Base-by-base conservation (phyloP, 805 yeast genomes). In the Scheffersomyces spartinae region DNA sequence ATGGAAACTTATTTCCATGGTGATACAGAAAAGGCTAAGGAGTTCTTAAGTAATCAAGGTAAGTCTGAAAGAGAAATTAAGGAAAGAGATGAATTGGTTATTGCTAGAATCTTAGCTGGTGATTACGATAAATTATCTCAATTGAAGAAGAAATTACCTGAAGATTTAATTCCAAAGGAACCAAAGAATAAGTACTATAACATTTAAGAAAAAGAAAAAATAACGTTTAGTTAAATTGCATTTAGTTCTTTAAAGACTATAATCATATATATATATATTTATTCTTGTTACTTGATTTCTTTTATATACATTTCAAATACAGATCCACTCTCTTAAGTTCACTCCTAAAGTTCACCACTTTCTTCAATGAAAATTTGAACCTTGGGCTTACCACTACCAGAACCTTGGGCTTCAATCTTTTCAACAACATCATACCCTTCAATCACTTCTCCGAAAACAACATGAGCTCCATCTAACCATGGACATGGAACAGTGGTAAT, bases 401-500 rank as follows among this genome's bases (percentile, higher is more conserved):
- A 65, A 47, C 93, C 93, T 49, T 55, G 67, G 30, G 73, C 51
- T 56, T 72, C 80, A 34, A 72, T 59, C 43, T 64, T 54, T 62
- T 71, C 64, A 43, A 72, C 75, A 32, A 67, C 40, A 33, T 69
- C 74, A 34, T 25, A 46, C 47, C 84, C 84, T 29, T 74, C 75
- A 33, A 61, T 51, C 29, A 76, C 83, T 60, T 76, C 83, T 54
- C 85, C 85, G 38, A 74, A 76, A 29, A 76, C 85, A 51, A 74
- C 81, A 58, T 76, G 85, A 49, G 70, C 71, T 33, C 84, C 85
- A 46, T 76, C 82, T 53, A 76, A 69, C 82, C 83, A 77, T 36
- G 82, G 76, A 42, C 77, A 68, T 43, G 74, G 67, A 24, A 75
- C 84, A 28, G 86, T 78, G 43, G 93, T 79, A 50, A 83, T 75